Evolutionary conservation across 768 basidiomycete genomes (phyloP), one percentile per base, ranked within the genome.

Genomic region (Russula sp.): DNA sequence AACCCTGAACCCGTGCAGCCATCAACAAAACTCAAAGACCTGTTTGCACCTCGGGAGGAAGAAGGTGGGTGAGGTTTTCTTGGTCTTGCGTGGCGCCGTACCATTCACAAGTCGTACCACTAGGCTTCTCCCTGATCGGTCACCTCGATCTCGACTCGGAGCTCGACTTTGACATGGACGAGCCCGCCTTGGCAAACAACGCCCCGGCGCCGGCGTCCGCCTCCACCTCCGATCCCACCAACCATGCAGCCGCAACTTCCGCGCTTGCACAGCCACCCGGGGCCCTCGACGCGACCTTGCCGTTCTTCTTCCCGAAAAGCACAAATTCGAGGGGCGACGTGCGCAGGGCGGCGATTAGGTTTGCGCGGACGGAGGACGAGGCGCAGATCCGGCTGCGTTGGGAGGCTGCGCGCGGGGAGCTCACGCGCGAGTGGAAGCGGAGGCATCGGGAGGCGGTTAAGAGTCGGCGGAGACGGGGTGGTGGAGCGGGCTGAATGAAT

Each of bases 401-500:
- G 89, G 90, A 92, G 69, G 80, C 76, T n/a, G 75, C 77, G 51
- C 87, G 85, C 69, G 79, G 77, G 0, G 82, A 84, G 57, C 72
- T 92, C 72, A 92, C 91, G 57, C 77, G 74, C 64, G 87, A 83
- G 54, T 92, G 91, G 90, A 91, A 89, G 75, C 82, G 83, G 70
- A 74, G 88, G 52, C 85, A 84, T 74, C 81, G 85, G 62, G 91
- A 92, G 70, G 91, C 89, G 14, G 80, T 82, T 52, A 90, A 90
- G 74, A 77, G 82, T 31, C 80, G 78, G 66, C 75, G 81, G 66
- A 75, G 86, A 63, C 80, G 82, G 67, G 80, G 75, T 27, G 81
- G 78, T 5, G 81, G 78, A 5, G 80, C 78, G 71, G 50, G 69
- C 50, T 13, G 74, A 76, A 55, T 72, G 58, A 52, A 32, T 22